phyloP scores from a whole-genome alignment of 2,329 filamentous ascomycete species.

The Ascochyta viciae-villosae region DNA sequence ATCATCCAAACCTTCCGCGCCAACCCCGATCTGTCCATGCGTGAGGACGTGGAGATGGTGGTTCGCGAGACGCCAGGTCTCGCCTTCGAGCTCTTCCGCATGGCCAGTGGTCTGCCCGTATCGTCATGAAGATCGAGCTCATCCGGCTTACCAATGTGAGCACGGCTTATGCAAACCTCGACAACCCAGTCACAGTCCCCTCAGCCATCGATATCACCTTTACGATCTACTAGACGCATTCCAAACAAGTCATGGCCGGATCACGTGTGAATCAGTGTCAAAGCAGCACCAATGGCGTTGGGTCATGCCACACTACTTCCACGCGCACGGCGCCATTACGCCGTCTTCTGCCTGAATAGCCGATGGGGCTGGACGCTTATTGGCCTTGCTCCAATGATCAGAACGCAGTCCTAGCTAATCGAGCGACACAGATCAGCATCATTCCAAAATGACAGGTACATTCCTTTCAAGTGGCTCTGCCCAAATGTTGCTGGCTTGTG shows the following conservation, averaged over 20 bases:
- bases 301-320: no score
- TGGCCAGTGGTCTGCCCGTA: constrained; percentile 55
- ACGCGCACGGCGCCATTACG: no score
- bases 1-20: constrained; percentile 56
- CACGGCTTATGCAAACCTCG: not conserved
- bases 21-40: constrained; percentile 55
- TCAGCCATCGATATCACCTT: not conserved
- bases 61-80: constrained; percentile 56
- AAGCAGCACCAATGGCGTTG: not conserved
- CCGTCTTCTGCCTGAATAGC: no score
- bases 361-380: no score
- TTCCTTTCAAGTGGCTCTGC: no score
- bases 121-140: constrained; percentile 31
- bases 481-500: no score
- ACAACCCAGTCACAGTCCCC: not conserved
- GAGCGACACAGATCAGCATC: no score
- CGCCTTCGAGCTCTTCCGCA: constrained; percentile 57
- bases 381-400: no score
- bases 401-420: no score
- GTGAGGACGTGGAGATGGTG: constrained; percentile 54
- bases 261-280: not conserved
- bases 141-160: constrained; percentile 1
- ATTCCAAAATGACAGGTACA: no score
- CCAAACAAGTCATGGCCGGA: not conserved
- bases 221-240: not conserved